Conservation (phyloP, 176 grass and related monocot genomes). For the Avena atlantica region DNA sequence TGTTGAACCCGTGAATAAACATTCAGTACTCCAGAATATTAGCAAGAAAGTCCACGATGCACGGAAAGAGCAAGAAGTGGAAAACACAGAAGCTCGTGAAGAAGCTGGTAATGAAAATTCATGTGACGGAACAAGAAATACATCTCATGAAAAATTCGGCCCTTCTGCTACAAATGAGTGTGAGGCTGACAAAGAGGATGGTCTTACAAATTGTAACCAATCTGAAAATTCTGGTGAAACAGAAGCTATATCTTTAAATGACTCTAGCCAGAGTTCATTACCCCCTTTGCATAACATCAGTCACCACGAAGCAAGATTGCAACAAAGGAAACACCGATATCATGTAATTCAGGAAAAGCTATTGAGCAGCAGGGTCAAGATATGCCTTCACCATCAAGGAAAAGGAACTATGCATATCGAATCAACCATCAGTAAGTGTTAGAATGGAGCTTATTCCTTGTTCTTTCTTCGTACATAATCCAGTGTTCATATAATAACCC, state of each 20-base stretch:
- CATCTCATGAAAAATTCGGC: slow-evolving; percentile 30
- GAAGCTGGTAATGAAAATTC: slow-evolving; percentile 31
- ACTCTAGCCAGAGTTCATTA: slow-evolving; percentile 33
- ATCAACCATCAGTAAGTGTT: neutral
- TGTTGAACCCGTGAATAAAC: slow-evolving; percentile 7
- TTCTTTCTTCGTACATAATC: neutral
- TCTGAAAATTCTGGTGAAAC: slow-evolving; percentile 37
- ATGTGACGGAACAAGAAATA: slow-evolving; percentile 24
- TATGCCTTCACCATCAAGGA: slow-evolving; percentile 46
- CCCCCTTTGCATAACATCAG: slow-evolving; percentile 40
- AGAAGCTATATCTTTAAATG: slow-evolving; percentile 44
- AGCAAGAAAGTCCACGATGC: slow-evolving; percentile 12
- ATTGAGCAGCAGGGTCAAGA: slow-evolving; percentile 22
- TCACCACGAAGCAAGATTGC: slow-evolving; percentile 1
- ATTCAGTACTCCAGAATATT: slow-evolving; percentile 31
- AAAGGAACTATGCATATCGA: slow-evolving; percentile 20
- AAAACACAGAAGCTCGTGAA: slow-evolving; percentile 34
- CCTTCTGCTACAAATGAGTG: slow-evolving; percentile 18
- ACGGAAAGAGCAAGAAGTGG: slow-evolving; percentile 17
- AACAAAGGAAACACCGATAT: slow-evolving; percentile 9
- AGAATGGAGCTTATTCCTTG: slow-evolving; percentile 4
- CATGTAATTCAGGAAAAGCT: slow-evolving; percentile 34
- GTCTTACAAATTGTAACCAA: slow-evolving; percentile 28
- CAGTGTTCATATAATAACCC: neutral
- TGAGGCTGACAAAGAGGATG: slow-evolving; percentile 30